Percentiles rank a stretch among this genome's conserved stretches.
Conservation (phyloP, 2,329 filamentous ascomycete genomes). For the Diplodia scrobiculata region DNA sequence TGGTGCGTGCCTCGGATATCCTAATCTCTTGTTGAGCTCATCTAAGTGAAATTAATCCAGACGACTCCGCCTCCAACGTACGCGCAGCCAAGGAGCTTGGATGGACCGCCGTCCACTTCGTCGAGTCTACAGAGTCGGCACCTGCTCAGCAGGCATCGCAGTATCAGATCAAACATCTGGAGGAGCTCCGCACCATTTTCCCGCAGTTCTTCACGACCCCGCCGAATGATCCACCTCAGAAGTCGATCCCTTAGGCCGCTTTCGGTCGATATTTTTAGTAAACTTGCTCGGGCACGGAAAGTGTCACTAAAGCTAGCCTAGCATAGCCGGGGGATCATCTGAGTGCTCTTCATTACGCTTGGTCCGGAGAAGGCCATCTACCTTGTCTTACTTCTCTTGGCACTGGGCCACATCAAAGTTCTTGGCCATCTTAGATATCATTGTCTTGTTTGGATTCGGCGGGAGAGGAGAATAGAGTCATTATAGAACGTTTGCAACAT, state of each 20-base stretch:
- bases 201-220: constrained; percentile 78
- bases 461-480: not conserved
- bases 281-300: not conserved
- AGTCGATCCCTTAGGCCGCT: constrained; percentile 12
- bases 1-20: constrained; percentile 59
- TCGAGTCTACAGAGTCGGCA: constrained; percentile 70
- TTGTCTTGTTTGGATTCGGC: not conserved
- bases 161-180: constrained; percentile 72
- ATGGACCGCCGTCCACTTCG: constrained; percentile 83
- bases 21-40: constrained; percentile 1
- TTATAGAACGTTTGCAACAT: not conserved
- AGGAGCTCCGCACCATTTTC: constrained; percentile 74
- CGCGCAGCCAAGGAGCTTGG: constrained; percentile 73
- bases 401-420: not conserved
- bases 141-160: constrained; percentile 68
- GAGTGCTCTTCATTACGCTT: not conserved
- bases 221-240: constrained; percentile 19
- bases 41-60: constrained; percentile 48
- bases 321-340: not conserved
- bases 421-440: not conserved
- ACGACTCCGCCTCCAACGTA: constrained; percentile 86
- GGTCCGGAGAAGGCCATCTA: not conserved
- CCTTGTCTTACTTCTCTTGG: not conserved
- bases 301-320: not conserved
- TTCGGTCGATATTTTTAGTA: not conserved